A percentile compares a stretch with the other conserved stretches of the same genome.
Evolutionary conservation across 257 asterid species (phyloP).

Genomic region (Parsonsia alboflavescens): DNA sequence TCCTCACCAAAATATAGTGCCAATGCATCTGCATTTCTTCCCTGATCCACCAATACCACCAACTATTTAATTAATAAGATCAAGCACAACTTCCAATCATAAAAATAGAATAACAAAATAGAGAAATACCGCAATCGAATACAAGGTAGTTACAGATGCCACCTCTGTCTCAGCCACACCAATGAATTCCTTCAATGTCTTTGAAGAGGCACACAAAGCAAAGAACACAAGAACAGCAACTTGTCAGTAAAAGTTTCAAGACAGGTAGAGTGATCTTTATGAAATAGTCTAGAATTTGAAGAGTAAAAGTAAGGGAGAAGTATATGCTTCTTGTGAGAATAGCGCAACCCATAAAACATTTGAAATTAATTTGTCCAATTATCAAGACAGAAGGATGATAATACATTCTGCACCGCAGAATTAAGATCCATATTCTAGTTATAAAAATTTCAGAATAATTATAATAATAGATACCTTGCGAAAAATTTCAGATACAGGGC

Average conservation of each 20-base stretch:
- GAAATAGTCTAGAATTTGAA: background rate
- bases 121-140: slow-evolving; percentile 75
- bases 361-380: background rate
- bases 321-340: background rate
- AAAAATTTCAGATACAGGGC: slow-evolving; percentile 89
- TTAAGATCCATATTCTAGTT: background rate
- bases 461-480: slow-evolving; percentile 51
- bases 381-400: background rate
- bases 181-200: slow-evolving; percentile 79
- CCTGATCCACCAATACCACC: slow-evolving; percentile 47
- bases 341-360: background rate
- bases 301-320: background rate
- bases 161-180: slow-evolving; percentile 79
- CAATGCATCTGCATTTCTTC: slow-evolving; percentile 94
- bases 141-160: slow-evolving; percentile 60
- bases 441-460: slow-evolving; percentile 16
- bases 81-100: slow-evolving; percentile 8
- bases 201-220: slow-evolving; percentile 21
- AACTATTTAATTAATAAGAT: slow-evolving; percentile 12
- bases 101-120: slow-evolving; percentile 9
- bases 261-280: background rate
- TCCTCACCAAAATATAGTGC: slow-evolving; percentile 96
- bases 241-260: background rate
- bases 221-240: background rate
- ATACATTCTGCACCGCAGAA: background rate